Conservation (phyloP, 2,329 filamentous ascomycete genomes). For the Fusarium neocosmosporiellum region DNA sequence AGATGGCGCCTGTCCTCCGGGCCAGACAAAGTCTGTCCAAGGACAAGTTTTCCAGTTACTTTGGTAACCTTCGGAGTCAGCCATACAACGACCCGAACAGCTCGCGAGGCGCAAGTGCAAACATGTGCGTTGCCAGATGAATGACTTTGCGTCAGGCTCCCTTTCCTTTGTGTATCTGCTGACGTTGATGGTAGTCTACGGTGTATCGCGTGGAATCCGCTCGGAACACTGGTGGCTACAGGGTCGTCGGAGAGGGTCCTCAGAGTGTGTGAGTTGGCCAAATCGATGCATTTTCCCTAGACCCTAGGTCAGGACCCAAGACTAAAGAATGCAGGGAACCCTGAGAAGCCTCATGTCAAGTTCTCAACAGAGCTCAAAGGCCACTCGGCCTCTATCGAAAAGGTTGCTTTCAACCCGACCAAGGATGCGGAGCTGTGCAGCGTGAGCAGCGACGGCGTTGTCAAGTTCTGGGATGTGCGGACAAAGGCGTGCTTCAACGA, state of each 20-base stretch:
- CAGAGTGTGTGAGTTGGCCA: conserved; percentile 72
- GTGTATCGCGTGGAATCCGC: conserved; percentile 89
- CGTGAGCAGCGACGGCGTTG: conserved; percentile 77
- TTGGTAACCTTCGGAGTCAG: conserved; percentile 76
- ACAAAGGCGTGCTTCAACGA: conserved; percentile 78
- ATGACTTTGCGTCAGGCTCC: background rate
- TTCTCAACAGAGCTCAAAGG: conserved; percentile 81
- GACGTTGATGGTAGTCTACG: conserved; percentile 66
- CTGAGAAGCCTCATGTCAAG: conserved; percentile 78
- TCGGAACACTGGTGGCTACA: conserved; percentile 85
- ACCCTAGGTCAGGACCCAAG: background rate
- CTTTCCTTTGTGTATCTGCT: conserved; percentile 12
- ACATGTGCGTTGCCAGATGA: conserved; percentile 61
- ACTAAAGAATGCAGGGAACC: conserved; percentile 68
- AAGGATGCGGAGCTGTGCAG: conserved; percentile 83
- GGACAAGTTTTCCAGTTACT: conserved; percentile 74
- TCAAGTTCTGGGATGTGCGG: conserved; percentile 84
- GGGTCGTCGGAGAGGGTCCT: conserved; percentile 77
- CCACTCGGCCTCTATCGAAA: conserved; percentile 74
- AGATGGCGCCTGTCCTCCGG: conserved; percentile 57
- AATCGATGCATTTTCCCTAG: background rate
- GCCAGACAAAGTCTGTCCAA: conserved; percentile 71
- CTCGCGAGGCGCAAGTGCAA: conserved; percentile 63
- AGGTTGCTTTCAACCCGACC: conserved; percentile 81
- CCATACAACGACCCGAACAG: conserved; percentile 73